These are phyloP conservation scores for Stemphylium beticola DNA, from an alignment of 2,329 filamentous ascomycete genomes.

Conservation along the genomic window DNA sequence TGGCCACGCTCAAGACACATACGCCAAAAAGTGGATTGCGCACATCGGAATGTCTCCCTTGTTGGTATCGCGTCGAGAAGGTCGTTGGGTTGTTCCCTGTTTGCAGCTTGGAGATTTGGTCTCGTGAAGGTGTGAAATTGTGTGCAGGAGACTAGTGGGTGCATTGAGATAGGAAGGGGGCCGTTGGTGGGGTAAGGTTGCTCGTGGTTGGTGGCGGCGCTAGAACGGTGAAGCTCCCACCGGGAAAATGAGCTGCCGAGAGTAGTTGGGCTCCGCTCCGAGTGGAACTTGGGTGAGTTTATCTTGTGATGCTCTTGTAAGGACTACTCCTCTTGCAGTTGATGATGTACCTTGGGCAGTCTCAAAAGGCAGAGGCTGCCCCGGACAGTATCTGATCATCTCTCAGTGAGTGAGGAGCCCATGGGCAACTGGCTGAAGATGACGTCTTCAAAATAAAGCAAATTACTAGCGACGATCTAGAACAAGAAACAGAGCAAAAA, in stretches of 20 bases:
- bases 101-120: neutral
- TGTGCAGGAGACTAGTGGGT: slow-evolving; percentile 3
- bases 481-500: neutral
- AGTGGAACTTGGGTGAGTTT: no score
- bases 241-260: neutral
- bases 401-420: no score
- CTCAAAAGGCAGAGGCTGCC: no score
- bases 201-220: neutral
- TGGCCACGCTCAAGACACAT: neutral
- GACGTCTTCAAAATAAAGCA: no score
- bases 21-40: neutral
- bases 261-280: neutral
- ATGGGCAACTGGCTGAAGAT: no score
- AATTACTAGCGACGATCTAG: neutral
- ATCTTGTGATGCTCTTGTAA: no score
- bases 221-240: neutral
- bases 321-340: no score
- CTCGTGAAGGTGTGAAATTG: slow-evolving; percentile 2
- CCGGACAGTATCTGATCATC: no score
- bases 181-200: neutral
- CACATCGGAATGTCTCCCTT: neutral
- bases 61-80: slow-evolving; percentile 3
- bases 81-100: slow-evolving; percentile 10
- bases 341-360: no score
- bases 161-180: neutral